Conservation (phyloP, 345 rosid species). For the Mangifera indica region DNA sequence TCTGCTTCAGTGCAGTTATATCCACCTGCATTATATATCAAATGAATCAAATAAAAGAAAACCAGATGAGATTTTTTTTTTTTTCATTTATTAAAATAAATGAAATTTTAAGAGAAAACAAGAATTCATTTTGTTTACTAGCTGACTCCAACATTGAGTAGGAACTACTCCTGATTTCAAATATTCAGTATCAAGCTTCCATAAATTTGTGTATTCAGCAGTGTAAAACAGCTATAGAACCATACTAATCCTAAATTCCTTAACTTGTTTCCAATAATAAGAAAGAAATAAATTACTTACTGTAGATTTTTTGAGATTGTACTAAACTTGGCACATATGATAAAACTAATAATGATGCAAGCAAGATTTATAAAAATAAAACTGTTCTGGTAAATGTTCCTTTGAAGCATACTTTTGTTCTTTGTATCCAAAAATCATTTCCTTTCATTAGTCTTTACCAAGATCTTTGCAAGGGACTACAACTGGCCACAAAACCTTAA, state of each 20-base stretch:
- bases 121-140: background rate
- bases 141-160: background rate
- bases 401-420: no score
- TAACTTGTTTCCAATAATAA: no score
- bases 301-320: no score
- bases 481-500: no score
- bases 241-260: background rate
- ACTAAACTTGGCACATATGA: no score
- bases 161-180: background rate
- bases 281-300: no score
- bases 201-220: background rate
- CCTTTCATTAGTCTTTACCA: no score
- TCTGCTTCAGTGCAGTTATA: conserved; percentile 84
- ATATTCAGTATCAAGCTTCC: background rate
- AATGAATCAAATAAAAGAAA: conserved; percentile 9
- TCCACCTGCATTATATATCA: conserved; percentile 63
- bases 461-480: no score
- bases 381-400: no score
- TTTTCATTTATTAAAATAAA: background rate
- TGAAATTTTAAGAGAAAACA: background rate
- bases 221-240: background rate
- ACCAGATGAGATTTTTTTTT: background rate
- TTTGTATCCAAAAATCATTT: no score
- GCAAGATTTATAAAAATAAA: no score
- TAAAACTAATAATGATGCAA: no score